Evolutionary conservation across 208 protist genomes (phyloP), one percentile per base, ranked within the genome.

Genomic region (Leishmania major): DNA sequence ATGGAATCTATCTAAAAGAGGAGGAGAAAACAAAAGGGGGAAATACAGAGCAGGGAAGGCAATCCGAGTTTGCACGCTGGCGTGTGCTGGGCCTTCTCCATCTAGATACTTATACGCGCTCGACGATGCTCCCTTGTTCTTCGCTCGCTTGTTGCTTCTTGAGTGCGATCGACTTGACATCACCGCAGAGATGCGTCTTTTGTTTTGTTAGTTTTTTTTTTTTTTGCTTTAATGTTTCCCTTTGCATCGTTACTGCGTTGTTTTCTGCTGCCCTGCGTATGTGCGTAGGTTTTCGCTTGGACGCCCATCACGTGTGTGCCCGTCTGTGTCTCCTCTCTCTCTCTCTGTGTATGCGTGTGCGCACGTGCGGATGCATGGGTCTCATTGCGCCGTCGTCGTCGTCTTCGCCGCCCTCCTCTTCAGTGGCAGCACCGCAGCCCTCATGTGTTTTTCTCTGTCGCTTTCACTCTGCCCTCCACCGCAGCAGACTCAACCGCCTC

Each of bases 181-280:
- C 25, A 62, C 57, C 25, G 17, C 57, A 62, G 51, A 55, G 51
- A 25, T 62, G 57, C 55, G 57, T 57, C 17, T 76, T 57, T 67
- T 31, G 45, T 73, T 70, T 49, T 43, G 0, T 43, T 2, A 2
- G 40, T 3, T 43, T 43, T 3, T 43, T 82, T 57, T 75, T 70
- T 81, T 77, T 74, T 70, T 81, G 37, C 51, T 2, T 45, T 74
- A n/a, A 28, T 78, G 35, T 31, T 81, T 15, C 62, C 62, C 31
- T 69, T 69, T 35, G 11, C 15, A 15, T 22, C 62, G 57, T 55
- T 55, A 22, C n/a, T 31, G 59, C 7, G 28, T 64, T 28, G 10
- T 55, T 49, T 4, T 73, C 55, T 73, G 10, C 8, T 84, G 3
- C 40, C 73, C 47, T 84, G 43, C 19, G 11, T 5, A 35, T 75